Evolutionary conservation across 768 basidiomycete species (phyloP).

Genomic region (Boletus tylopilopsis): DNA sequence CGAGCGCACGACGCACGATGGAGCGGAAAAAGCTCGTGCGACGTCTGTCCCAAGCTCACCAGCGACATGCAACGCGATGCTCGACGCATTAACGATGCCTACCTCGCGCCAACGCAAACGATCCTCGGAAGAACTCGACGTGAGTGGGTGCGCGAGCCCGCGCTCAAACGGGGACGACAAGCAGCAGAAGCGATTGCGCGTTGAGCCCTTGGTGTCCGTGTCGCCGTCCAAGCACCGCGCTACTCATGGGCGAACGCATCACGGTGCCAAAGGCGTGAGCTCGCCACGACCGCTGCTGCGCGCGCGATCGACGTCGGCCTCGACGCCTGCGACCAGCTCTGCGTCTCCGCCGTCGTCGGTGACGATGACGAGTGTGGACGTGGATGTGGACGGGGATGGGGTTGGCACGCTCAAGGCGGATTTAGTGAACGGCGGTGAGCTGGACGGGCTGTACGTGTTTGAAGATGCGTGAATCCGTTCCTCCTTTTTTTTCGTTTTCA

Average conservation of each 20-base stretch:
- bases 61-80: neutral
- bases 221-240: constrained; percentile 6
- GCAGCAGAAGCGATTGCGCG: constrained; percentile 29
- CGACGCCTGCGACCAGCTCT: constrained; percentile 9
- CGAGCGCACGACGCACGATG: constrained; percentile 1
- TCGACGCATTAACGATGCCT: constrained; percentile 6
- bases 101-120: constrained; percentile 39
- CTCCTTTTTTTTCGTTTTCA: neutral
- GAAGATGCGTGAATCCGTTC: constrained; percentile 15
- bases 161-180: constrained; percentile 16
- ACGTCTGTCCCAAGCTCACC: neutral
- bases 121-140: constrained; percentile 48
- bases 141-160: constrained; percentile 5
- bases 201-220: constrained; percentile 13
- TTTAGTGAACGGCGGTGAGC: constrained; percentile 28
- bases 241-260: neutral
- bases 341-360: constrained; percentile 22
- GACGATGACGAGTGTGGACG: constrained; percentile 16
- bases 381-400: constrained; percentile 17
- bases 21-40: neutral
- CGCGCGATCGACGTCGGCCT: constrained; percentile 1
- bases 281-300: constrained; percentile 13
- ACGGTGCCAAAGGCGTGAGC: neutral
- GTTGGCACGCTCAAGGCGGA: constrained; percentile 24
- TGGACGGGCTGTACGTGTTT: constrained; percentile 32